Conservation (phyloP, 768 basidiomycete genomes). For the Krasilnikovozyma curviuscula region DNA sequence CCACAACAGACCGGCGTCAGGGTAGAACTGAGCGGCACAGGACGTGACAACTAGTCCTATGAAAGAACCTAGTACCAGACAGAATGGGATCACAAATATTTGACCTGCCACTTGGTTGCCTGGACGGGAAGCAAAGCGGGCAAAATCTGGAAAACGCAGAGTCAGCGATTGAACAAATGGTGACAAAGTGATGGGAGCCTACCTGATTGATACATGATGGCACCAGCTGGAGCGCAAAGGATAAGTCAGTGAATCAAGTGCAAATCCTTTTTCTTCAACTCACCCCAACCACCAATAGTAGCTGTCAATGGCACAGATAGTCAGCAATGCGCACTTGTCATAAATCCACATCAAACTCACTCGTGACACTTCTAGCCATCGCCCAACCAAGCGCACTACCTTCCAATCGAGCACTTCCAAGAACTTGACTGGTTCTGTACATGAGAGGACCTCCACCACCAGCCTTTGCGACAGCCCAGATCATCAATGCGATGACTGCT, state of each 20-base stretch:
- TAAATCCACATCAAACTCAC: no score
- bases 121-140: constrained; percentile 2
- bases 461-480: constrained; percentile 14
- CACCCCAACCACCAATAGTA: constrained; percentile 2
- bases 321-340: no score
- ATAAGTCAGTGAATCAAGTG: neutral
- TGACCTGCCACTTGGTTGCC: no score
- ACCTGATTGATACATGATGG: constrained; percentile 16
- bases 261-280: neutral
- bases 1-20: constrained; percentile 19
- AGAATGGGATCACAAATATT: constrained; percentile 12
- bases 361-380: constrained; percentile 8
- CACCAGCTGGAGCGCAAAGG: neutral
- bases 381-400: constrained; percentile 20
- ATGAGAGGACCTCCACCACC: constrained; percentile 19
- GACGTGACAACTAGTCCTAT: constrained; percentile 22
- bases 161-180: neutral
- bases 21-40: constrained; percentile 18
- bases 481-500: constrained; percentile 14
- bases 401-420: constrained; percentile 12
- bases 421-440: constrained; percentile 5
- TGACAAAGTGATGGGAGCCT: constrained; percentile 1
- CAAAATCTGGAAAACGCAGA: neutral
- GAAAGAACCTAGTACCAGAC: constrained; percentile 13
- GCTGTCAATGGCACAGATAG: no score